Conservation (phyloP, 2,329 filamentous ascomycete genomes). For the Xylaria sp. region DNA sequence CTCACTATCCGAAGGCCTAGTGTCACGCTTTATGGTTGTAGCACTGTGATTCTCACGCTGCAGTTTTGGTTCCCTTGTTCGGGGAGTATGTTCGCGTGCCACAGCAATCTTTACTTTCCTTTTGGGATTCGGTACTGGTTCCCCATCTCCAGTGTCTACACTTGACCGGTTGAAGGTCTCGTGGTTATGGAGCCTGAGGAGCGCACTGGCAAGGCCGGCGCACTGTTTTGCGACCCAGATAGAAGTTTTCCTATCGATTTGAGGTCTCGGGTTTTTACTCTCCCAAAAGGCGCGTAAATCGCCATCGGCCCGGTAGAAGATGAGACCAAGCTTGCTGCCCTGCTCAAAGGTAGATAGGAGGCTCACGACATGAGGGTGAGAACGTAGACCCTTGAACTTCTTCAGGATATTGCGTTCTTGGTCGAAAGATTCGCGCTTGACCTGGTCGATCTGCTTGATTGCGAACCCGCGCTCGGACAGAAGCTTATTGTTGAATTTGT, state of each 20-base stretch:
- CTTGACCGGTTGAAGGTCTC: neutral
- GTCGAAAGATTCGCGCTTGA: neutral
- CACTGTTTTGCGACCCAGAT: slow-evolving; percentile 15
- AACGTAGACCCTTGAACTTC: slow-evolving; percentile 17
- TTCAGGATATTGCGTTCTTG: slow-evolving; percentile 17
- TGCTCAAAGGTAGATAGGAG: slow-evolving; percentile 26
- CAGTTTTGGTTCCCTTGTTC: neutral
- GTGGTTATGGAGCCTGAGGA: slow-evolving; percentile 24
- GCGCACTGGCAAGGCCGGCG: slow-evolving; percentile 15
- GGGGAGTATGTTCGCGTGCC: neutral
- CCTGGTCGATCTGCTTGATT: slow-evolving; percentile 9
- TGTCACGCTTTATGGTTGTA: neutral
- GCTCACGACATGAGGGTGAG: slow-evolving; percentile 18
- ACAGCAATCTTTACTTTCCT: neutral
- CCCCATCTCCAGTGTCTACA: neutral
- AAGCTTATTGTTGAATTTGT: slow-evolving; percentile 9
- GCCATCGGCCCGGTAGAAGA: slow-evolving; percentile 21
- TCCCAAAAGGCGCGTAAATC: slow-evolving; percentile 17
- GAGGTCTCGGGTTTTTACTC: neutral
- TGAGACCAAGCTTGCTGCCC: neutral
- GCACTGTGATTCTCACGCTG: neutral
- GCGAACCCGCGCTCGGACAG: neutral
- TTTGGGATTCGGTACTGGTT: neutral
- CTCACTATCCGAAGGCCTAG: neutral
- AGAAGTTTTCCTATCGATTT: neutral